A percentile compares a stretch with the other conserved stretches of the same genome.
These are phyloP conservation scores for Malus hybrid DNA, from an alignment of 331 rosid genomes.

Conservation along the genomic window DNA sequence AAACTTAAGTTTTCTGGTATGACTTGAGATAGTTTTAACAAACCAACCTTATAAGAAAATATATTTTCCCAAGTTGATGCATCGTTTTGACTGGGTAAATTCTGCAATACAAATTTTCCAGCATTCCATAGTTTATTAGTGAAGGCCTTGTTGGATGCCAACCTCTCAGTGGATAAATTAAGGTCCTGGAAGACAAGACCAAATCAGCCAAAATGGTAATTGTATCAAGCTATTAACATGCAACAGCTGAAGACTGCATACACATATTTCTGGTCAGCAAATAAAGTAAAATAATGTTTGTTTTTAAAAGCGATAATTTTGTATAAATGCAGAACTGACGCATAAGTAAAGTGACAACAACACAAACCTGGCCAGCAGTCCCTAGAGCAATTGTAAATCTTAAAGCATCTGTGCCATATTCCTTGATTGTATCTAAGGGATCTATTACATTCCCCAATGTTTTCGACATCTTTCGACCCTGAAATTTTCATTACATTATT, in stretches of 20 bases:
- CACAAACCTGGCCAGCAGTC: slow-evolving; percentile 94
- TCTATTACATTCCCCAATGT: slow-evolving; percentile 86
- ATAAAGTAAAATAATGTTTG: neutral
- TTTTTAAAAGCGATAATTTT: neutral
- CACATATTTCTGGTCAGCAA: neutral
- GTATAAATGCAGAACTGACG: neutral
- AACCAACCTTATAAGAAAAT: slow-evolving; percentile 9
- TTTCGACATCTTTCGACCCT: slow-evolving; percentile 98
- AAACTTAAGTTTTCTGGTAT: neutral
- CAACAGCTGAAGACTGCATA: neutral
- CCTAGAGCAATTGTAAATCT: slow-evolving; percentile 89
- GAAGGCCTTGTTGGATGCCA: slow-evolving; percentile 86
- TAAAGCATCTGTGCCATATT: slow-evolving; percentile 92
- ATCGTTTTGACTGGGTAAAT: slow-evolving; percentile 63
- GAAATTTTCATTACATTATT: slow-evolving; percentile 17
- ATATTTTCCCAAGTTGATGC: slow-evolving; percentile 53
- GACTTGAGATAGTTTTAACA: neutral
- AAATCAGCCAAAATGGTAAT: neutral
- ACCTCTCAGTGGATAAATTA: slow-evolving; percentile 78
- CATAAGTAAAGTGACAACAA: slow-evolving; percentile 3
- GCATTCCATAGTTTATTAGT: slow-evolving; percentile 98
- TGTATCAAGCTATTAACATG: slow-evolving; percentile 7
- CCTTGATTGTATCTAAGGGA: slow-evolving; percentile 82
- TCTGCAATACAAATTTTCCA: slow-evolving; percentile 82
- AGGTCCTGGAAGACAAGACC: slow-evolving; percentile 56